Conservation (phyloP, 768 basidiomycete species). For the Termitomyces eurrhizus region DNA sequence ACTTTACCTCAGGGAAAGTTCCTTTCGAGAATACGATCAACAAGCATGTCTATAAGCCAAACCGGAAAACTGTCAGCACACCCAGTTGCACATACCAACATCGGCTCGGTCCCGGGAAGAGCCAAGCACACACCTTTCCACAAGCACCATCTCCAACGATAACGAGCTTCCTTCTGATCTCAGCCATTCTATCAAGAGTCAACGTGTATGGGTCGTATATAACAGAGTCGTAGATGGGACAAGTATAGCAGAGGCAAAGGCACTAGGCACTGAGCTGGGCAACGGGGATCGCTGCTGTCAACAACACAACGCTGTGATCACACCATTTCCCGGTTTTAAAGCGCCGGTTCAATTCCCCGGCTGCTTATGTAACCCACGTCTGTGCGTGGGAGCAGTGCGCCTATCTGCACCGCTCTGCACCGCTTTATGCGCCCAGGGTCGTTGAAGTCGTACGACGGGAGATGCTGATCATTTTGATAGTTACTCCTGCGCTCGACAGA, state of each 20-base stretch:
- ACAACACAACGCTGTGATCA: conserved; percentile 14
- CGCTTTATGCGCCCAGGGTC: background rate
- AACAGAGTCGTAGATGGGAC: background rate
- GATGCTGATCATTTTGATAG: background rate
- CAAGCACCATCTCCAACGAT: conserved; percentile 99
- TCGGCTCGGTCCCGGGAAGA: background rate
- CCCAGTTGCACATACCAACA: background rate
- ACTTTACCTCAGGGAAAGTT: conserved; percentile 89
- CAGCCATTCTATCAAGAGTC: conserved; percentile 59
- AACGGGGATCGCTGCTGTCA: conserved; percentile 15
- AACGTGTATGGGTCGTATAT: background rate
- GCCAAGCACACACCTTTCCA: conserved; percentile 62
- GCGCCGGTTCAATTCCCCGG: conserved; percentile 19
- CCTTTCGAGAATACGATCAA: conserved; percentile 97
- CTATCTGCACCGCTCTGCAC: conserved; percentile 1
- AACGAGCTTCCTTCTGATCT: conserved; percentile 98
- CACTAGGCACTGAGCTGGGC: conserved; percentile 7
- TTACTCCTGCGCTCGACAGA: background rate
- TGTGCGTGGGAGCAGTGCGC: conserved; percentile 20
- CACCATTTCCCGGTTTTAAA: conserved; percentile 17
- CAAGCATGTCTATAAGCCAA: conserved; percentile 66
- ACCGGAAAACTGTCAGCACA: conserved; percentile 4
- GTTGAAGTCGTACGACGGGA: background rate
- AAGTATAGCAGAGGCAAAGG: conserved; percentile 1
- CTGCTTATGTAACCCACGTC: too few species aligned